phyloP scores from a whole-genome alignment of 345 rosid species.

The Eucalyptus rudis region DNA sequence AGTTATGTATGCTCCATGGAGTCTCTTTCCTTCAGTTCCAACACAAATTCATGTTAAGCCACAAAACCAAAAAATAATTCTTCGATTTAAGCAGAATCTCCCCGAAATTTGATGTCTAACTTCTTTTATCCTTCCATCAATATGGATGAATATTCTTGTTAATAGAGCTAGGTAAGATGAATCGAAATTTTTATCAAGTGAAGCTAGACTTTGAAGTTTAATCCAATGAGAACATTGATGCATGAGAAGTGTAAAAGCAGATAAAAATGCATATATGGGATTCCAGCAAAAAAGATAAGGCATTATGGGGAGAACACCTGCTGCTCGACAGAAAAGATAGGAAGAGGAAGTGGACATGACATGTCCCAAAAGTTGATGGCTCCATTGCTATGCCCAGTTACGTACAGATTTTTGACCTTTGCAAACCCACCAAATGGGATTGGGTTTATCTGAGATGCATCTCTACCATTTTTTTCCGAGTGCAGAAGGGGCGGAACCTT shows the following conservation, averaged over 20 bases:
- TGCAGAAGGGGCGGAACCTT: constrained; percentile 44
- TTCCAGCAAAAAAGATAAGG: background rate
- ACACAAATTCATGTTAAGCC: background rate
- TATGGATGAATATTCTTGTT: background rate
- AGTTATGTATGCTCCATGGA: background rate
- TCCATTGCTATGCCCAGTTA: constrained; percentile 87
- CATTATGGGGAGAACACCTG: constrained; percentile 34
- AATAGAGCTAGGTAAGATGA: background rate
- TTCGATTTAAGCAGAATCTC: background rate
- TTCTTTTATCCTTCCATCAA: background rate
- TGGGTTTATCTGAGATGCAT: constrained; percentile 11
- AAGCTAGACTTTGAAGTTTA: background rate
- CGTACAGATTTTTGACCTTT: constrained; percentile 62
- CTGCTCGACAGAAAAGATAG: constrained; percentile 49
- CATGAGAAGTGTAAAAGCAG: background rate
- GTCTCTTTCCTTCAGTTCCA: background rate
- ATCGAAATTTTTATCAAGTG: background rate
- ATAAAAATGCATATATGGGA: background rate
- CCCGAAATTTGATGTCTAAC: background rate
- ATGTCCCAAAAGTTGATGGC: constrained; percentile 76
- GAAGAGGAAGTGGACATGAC: constrained; percentile 54
- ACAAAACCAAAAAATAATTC: background rate
- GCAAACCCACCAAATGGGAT: constrained; percentile 48
- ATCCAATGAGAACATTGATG: background rate
- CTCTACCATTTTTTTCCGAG: constrained; percentile 40